Evolutionary conservation across 2,329 filamentous ascomycete species (phyloP), one percentile per base, ranked within the genome.

Genomic region (Scedosporium apiospermum): DNA sequence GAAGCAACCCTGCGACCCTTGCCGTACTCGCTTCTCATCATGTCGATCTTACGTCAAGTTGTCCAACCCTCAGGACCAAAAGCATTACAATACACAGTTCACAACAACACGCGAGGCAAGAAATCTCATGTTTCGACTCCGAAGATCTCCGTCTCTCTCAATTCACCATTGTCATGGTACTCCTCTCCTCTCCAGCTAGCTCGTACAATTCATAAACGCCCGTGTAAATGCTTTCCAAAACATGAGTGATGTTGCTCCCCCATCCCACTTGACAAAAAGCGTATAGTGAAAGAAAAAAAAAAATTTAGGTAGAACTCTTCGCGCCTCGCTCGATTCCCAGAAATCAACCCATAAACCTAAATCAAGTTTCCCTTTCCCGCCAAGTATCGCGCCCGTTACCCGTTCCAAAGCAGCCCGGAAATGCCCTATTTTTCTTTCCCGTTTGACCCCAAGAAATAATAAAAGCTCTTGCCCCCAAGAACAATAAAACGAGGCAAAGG

Each of bases 371-470:
- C 23, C 23, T 12, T 21, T 21, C 49, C 57, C 57, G 27, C 57
- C 53, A n/a, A 18, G 57, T 58, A 5, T 53, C 49, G 49, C 49
- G 21, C 49, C 49, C 4, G n/a, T 53, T 12, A 27, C n/a, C 10
- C 10, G n/a, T 21, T 30, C 49, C 49, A 21, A 51, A 51, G 23
- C n/a, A 18, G 21, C 38, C 23, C 14, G n/a, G 21, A 38, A 38
- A 38, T 58, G 27, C 27, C 38, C 38, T 9, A 57, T 58, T 58
- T 58, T 58, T 58, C 38, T 42, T 58, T 58, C 57, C 57, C 41
- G 27, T 42, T 58, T 30, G 57, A 58, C 21, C 57, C 57, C 6
- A 58, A 58, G 27, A 58, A 53, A 26, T 53, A 14, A 53, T 21
- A 53, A 21, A n/a, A 53, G n/a, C 49, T 12, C 23, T 21, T 26